Conservation (phyloP, 176 grass and related monocot species). For the Oryza nivara region DNA sequence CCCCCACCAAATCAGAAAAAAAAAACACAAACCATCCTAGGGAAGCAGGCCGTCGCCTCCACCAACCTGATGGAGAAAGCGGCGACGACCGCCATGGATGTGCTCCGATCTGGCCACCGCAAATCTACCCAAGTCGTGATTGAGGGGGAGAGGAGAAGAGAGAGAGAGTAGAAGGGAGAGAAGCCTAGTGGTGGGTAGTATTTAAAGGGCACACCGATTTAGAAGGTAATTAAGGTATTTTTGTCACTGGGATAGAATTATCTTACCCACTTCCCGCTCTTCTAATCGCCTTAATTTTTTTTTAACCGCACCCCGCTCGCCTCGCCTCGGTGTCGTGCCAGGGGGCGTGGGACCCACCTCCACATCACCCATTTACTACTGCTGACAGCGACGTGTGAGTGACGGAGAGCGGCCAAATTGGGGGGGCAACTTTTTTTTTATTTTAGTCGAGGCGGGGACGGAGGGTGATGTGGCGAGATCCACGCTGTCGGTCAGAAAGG, state of each 20-base stretch:
- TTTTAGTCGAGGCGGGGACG: not conserved
- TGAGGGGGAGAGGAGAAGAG: not conserved
- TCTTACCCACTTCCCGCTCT: slow-evolving; percentile 39
- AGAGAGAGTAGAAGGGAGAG: not conserved
- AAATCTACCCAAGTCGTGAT: not conserved
- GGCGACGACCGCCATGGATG: slow-evolving; percentile 33
- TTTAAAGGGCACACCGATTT: slow-evolving; percentile 26
- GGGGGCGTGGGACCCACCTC: not conserved
- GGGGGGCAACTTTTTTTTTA: too few relatives aligned
- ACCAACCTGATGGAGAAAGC: slow-evolving; percentile 63
- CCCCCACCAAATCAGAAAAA: slow-evolving; percentile 4
- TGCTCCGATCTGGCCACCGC: not conserved
- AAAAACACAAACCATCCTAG: not conserved
- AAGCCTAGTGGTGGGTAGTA: not conserved
- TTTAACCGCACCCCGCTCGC: not conserved
- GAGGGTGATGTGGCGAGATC: slow-evolving; percentile 48
- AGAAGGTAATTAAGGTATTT: slow-evolving; percentile 2
- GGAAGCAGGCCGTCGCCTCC: too few relatives aligned
- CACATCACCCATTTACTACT: slow-evolving; percentile 15
- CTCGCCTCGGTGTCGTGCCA: slow-evolving; percentile 12
- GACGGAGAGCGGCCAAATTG: slow-evolving; percentile 33
- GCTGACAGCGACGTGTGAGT: slow-evolving; percentile 51
- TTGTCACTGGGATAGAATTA: not conserved
- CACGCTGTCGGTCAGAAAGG: not conserved
- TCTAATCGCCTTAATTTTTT: not conserved